A percentile compares a stretch with the other conserved stretches of the same genome.
Evolutionary conservation across 768 basidiomycete genomes (phyloP).

Genomic region (Heimioporus sp.): DNA sequence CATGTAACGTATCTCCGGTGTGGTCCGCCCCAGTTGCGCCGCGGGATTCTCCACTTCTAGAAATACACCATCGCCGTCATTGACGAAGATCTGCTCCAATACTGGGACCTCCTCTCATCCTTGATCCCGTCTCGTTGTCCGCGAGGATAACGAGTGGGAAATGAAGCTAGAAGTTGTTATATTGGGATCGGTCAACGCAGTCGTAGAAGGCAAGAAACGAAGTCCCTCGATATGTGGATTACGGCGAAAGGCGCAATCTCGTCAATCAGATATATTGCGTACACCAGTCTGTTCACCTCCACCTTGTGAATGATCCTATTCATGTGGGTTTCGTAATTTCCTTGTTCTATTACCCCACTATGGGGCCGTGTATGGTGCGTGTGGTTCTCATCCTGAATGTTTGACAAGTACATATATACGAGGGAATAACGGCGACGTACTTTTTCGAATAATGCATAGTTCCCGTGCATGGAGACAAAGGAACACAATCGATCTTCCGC

Average conservation of each 20-base stretch:
- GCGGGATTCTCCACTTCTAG: neutral
- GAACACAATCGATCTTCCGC: no score
- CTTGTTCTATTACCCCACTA: no score
- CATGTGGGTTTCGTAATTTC: no score
- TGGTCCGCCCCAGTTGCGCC: slow-evolving; percentile 14
- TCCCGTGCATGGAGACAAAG: no score
- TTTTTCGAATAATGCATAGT: no score
- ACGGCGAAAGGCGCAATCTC: neutral
- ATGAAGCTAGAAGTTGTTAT: slow-evolving; percentile 67
- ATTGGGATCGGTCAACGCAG: slow-evolving; percentile 62
- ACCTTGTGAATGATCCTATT: slow-evolving; percentile 3
- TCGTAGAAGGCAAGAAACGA: slow-evolving; percentile 59
- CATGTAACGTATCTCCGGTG: slow-evolving; percentile 24
- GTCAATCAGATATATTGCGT: neutral
- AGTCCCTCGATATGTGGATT: slow-evolving; percentile 15
- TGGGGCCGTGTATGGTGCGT: no score
- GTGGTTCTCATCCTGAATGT: no score
- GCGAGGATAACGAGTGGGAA: slow-evolving; percentile 78
- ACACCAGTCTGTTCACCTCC: neutral
- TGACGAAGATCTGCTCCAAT: slow-evolving; percentile 35
- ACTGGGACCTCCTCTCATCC: slow-evolving; percentile 50
- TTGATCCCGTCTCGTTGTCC: slow-evolving; percentile 76
- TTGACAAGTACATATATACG: no score
- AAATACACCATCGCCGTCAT: slow-evolving; percentile 28
- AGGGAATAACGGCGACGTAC: no score